Evolutionary conservation across 176 grass and related monocot genomes (phyloP).

Genomic region (Aegilops umbellulata): DNA sequence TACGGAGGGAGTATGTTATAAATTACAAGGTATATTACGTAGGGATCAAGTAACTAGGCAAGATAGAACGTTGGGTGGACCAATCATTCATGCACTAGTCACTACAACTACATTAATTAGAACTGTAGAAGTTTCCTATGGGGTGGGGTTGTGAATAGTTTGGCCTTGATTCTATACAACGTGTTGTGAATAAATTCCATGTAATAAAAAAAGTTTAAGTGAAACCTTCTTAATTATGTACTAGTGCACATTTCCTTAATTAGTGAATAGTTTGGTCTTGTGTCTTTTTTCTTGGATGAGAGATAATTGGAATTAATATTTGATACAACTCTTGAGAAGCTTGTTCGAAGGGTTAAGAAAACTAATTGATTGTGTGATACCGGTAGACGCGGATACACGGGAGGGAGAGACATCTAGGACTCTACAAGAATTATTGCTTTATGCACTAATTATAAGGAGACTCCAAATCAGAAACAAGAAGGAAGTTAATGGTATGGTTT

Average conservation of each 20-base stretch:
- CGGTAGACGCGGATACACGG: not conserved
- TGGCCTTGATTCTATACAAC: constrained; percentile 25
- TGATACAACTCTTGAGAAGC: not conserved
- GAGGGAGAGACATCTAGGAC: constrained; percentile 11
- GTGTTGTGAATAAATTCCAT: not conserved
- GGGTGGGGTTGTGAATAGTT: not conserved
- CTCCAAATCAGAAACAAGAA: constrained; percentile 23
- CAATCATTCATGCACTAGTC: not conserved
- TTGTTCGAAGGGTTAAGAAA: not conserved
- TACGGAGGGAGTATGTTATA: no score
- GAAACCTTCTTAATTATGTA: not conserved
- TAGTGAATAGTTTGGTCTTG: not conserved
- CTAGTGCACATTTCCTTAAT: not conserved
- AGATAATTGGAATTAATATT: not conserved
- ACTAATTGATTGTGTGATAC: not conserved
- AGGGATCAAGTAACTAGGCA: not conserved
- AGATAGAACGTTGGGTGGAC: not conserved
- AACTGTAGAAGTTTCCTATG: not conserved
- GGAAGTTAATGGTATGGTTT: constrained; percentile 20
- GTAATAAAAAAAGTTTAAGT: not conserved
- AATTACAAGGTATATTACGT: not conserved
- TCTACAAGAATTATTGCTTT: constrained; percentile 29
- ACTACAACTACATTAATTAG: not conserved
- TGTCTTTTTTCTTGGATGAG: not conserved
- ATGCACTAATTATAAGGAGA: constrained; percentile 35